Evolutionary conservation across 495 filamentous ascomycete species (phyloP).

Genomic region (Neurospora sp.): DNA sequence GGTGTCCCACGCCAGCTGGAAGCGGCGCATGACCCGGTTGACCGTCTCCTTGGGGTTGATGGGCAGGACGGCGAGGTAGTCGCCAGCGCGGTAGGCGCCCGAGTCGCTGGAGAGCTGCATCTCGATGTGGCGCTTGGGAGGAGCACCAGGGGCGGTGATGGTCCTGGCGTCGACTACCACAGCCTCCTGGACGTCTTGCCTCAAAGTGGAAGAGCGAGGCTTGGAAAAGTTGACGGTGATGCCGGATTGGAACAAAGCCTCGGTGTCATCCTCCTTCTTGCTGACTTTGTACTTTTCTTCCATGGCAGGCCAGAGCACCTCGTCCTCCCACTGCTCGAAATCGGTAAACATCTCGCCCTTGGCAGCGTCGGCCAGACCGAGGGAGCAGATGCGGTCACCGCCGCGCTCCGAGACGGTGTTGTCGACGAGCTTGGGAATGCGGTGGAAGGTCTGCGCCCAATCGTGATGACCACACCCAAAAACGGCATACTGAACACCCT

Average conservation of each 20-base stretch:
- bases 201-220: conserved; percentile 48
- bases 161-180: conserved; percentile 44
- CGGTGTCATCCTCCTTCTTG: conserved; percentile 5
- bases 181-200: conserved; percentile 56
- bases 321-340: conserved; percentile 64
- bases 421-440: conserved; percentile 56
- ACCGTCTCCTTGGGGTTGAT: conserved; percentile 53
- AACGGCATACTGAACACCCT: conserved; percentile 50
- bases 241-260: conserved; percentile 15
- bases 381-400: conserved; percentile 35
- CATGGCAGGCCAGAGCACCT: conserved; percentile 53
- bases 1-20: conserved; percentile 55
- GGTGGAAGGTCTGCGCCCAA: conserved; percentile 65
- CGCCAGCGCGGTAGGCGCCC: conserved; percentile 54
- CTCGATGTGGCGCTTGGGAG: conserved; percentile 54
- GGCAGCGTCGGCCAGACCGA: conserved; percentile 53
- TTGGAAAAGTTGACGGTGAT: conserved; percentile 49
- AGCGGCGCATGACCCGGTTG: conserved; percentile 38
- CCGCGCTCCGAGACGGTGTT: conserved; percentile 40
- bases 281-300: conserved; percentile 35
- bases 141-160: conserved; percentile 44
- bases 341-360: conserved; percentile 55
- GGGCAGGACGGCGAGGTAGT: conserved; percentile 67
- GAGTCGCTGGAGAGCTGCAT: conserved; percentile 55
- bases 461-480: conserved; percentile 54